Base-by-base conservation (phyloP, 2,329 filamentous ascomycete genomes). In the Plectosphaerella sp. region DNA sequence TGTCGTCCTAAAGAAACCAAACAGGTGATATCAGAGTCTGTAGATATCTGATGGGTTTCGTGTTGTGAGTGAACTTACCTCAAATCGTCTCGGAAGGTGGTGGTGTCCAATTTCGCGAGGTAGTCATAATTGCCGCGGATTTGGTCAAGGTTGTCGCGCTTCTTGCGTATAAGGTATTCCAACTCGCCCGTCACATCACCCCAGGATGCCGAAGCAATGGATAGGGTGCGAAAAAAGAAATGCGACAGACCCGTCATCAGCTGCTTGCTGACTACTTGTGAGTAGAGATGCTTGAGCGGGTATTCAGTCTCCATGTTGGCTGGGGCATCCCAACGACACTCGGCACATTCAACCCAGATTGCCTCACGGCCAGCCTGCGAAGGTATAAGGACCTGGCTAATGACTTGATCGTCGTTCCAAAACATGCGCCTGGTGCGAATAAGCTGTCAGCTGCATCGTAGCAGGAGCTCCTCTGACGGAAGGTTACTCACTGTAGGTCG, bases 231-330 rank as follows among this genome's bases (percentile, higher is more conserved):
- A 15, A n/a, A 36, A 39, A 52, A 52, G 45, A 52, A 47, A 15
- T 36, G 11, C 15, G 45, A 36, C 35, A 42, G 25, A 24, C 41
- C 24, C 24, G 7, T 24, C 37, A 49, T 49, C 25, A 42, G 36
- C n/a, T 49, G 36, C 39, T 20, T 5, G 48, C 16, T 35, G 24
- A 16, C 36, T 22, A 25, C 20, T 35, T 41, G 20, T 20, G 36
- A 41, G 35, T 53, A 53, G 24, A 53, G 51, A 16, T 45, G 47
- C 42, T 53, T 28, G 18, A 53, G 51, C 35, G 47, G 18, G 25
- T 33, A 41, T 45, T 28, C 42, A 8, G 41, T 33, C 10, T n/a
- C 16, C 51, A 50, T 53, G 8, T 43, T 47, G 7, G 36, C 15
- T 8, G 51, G 47, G 24, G 47, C 51, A 12, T 25, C 39, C 51